Evolutionary conservation across 1,139 yeast genomes (phyloP).

Genomic region (Magnusiomyces clavatus): DNA sequence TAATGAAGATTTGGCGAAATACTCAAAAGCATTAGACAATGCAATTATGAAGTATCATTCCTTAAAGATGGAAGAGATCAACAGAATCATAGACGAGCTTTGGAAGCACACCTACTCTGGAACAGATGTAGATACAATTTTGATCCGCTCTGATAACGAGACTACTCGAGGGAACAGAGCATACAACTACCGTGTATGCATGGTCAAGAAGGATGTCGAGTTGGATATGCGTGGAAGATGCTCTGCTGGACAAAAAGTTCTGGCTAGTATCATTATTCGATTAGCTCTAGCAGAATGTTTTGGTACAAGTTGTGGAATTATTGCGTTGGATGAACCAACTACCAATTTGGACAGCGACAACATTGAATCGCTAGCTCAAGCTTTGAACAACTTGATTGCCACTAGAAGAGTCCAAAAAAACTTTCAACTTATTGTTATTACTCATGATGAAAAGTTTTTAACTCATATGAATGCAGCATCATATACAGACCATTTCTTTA

Average conservation of each 20-base stretch:
- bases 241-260: slow-evolving; percentile 95
- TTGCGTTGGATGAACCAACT: slow-evolving; percentile 96
- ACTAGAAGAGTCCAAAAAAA: slow-evolving; percentile 71
- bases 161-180: slow-evolving; percentile 53
- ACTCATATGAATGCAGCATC: slow-evolving; percentile 76
- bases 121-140: slow-evolving; percentile 87
- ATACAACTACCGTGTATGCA: slow-evolving; percentile 88
- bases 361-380: slow-evolving; percentile 77
- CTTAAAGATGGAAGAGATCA: slow-evolving; percentile 87
- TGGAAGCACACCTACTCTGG: slow-evolving; percentile 96
- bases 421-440: slow-evolving; percentile 88
- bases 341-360: slow-evolving; percentile 90
- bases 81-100: slow-evolving; percentile 74
- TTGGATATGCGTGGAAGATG: slow-evolving; percentile 97
- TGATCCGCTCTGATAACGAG: slow-evolving; percentile 74
- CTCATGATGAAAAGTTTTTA: slow-evolving; percentile 91
- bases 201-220: slow-evolving; percentile 88
- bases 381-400: slow-evolving; percentile 69
- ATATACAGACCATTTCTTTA: slow-evolving; percentile 84
- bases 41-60: slow-evolving; percentile 94
- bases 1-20: slow-evolving; percentile 77
- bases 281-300: slow-evolving; percentile 93
- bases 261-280: slow-evolving; percentile 86
- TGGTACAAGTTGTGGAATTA: slow-evolving; percentile 90
- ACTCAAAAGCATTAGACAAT: slow-evolving; percentile 78